phyloP scores from a whole-genome alignment of 1,284 basidiomycete genomes.

The Coriolopsis trogii region DNA sequence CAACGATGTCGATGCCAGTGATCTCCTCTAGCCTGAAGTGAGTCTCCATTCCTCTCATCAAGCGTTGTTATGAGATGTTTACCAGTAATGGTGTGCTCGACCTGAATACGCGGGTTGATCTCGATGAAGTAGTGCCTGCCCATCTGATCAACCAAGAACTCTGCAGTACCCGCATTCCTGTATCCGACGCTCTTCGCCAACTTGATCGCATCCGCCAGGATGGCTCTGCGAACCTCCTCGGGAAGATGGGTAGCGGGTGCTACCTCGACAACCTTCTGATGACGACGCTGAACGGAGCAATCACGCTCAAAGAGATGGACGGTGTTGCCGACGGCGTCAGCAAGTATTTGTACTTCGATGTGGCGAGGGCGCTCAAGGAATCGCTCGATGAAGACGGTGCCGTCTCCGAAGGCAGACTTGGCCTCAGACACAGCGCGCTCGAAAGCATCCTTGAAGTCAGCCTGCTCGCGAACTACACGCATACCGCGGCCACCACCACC shows the following conservation, averaged over 20 bases:
- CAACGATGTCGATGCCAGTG: conserved; percentile 98
- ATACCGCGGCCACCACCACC: conserved; percentile 98
- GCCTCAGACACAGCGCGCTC: conserved; percentile 95
- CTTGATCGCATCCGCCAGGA: conserved; percentile 92
- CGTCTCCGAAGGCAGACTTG: conserved; percentile 95
- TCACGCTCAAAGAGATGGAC: conserved; percentile 98
- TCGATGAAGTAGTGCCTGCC: conserved; percentile 99
- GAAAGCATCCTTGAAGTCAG: conserved; percentile 90
- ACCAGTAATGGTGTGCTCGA: conserved; percentile 98
- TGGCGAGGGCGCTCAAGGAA: conserved; percentile 96
- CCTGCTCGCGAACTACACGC: conserved; percentile 95
- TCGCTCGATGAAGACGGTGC: conserved; percentile 98
- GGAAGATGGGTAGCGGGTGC: conserved; percentile 95
- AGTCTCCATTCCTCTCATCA: not conserved
- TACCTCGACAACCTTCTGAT: conserved; percentile 99
- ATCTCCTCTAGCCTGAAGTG: conserved; percentile 78
- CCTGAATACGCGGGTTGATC: conserved; percentile 97
- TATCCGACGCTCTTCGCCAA: conserved; percentile 92
- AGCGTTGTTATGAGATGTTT: conserved; percentile 26
- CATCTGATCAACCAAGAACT: conserved; percentile 96
- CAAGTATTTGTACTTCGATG: conserved; percentile 96
- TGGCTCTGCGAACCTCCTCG: conserved; percentile 88
- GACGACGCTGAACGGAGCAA: conserved; percentile 96
- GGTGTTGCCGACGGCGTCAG: conserved; percentile 89
- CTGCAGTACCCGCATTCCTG: conserved; percentile 95